Evolutionary conservation across 2,329 filamentous ascomycete species (phyloP), one percentile per base, ranked within the genome.

Genomic region (Colletotrichum sp.): DNA sequence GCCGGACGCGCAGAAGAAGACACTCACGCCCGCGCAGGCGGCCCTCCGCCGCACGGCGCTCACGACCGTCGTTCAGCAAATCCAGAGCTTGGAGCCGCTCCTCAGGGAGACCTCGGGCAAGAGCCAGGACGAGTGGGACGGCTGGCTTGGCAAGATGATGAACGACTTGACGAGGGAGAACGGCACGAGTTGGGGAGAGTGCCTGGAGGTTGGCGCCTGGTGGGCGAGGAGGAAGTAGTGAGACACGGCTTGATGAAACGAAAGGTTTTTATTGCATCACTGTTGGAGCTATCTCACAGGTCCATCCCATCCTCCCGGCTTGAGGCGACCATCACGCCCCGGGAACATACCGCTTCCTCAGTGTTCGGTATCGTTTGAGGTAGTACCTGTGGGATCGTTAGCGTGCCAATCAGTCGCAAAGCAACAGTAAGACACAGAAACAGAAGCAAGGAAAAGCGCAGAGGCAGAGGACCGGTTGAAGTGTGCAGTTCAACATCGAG

Each of bases 81-180:
- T 98, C 70, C 95, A 97, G 82, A 94, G 93, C 77, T 87, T 98
- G 80, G 96, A 98, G 84, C 95, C 95, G 7, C 86, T 97, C 74
- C 86, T 98, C 79, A 91, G 94, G 79, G 94, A 98, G 80, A 92
- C 92, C 61, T 97, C 94, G 81, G 94, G 94, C 16, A 98, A 98
- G 88, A 95, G 94, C 80, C 92, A 94, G 81, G 95, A 98, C 79
- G 96, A 98, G 85, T 98, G 96, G 96, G 94, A 97, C 83, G 89
- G 92, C 56, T 98, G 96, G 96, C 92, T 94, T 86, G 92, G 93
- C 55, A 95, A 93, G 84, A 95, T 98, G 94, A 96, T 95, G 90
- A 91, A 91, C 62, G 94, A 97, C 84, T 85, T 98, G 80, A 89
- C 98, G 81, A 92, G 94, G 82, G 93, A 96, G 76, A 93, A 92